Evolutionary conservation across 768 basidiomycete genomes (phyloP).

Genomic region (Termitomyces sp.): DNA sequence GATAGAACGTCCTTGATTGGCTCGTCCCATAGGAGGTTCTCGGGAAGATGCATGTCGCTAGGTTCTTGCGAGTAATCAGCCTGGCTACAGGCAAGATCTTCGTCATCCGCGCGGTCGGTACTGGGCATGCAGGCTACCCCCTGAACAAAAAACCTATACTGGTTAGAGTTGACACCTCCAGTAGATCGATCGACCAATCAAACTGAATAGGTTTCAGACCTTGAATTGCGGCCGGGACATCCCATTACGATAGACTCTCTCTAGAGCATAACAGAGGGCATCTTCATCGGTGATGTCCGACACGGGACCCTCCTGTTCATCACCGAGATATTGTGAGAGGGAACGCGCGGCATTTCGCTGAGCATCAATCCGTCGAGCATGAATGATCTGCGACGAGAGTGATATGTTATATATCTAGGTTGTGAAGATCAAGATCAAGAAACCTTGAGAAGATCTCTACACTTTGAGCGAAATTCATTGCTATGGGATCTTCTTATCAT

Average conservation of each 20-base stretch:
- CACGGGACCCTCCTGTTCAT: slow-evolving; percentile 2
- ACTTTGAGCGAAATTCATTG: slow-evolving; percentile 38
- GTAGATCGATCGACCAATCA: slow-evolving; percentile 1
- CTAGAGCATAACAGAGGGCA: slow-evolving; percentile 36
- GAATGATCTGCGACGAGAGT: slow-evolving; percentile 20
- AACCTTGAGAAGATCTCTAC: slow-evolving; percentile 45
- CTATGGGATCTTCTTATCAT: slow-evolving; percentile 53
- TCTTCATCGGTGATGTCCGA: slow-evolving; percentile 27
- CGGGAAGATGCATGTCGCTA: slow-evolving; percentile 1
- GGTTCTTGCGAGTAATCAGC: neutral
- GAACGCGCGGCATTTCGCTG: slow-evolving; percentile 21
- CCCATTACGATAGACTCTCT: slow-evolving; percentile 36
- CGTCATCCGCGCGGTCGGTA: slow-evolving; percentile 15
- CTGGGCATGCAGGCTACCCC: slow-evolving; percentile 5
- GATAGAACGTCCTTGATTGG: slow-evolving; percentile 2
- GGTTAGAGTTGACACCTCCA: slow-evolving; percentile 24
- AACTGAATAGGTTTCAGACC: slow-evolving; percentile 26
- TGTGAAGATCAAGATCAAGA: neutral
- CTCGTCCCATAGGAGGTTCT: slow-evolving; percentile 12
- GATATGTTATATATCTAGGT: neutral
- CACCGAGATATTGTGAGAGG: slow-evolving; percentile 20
- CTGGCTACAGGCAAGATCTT: slow-evolving; percentile 15
- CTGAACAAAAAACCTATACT: slow-evolving; percentile 7
- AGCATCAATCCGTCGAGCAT: slow-evolving; percentile 22
- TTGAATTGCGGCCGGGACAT: slow-evolving; percentile 41